Evolutionary conservation across 305 asterid genomes (phyloP).

Genomic region (Stenogyne calaminthoides): DNA sequence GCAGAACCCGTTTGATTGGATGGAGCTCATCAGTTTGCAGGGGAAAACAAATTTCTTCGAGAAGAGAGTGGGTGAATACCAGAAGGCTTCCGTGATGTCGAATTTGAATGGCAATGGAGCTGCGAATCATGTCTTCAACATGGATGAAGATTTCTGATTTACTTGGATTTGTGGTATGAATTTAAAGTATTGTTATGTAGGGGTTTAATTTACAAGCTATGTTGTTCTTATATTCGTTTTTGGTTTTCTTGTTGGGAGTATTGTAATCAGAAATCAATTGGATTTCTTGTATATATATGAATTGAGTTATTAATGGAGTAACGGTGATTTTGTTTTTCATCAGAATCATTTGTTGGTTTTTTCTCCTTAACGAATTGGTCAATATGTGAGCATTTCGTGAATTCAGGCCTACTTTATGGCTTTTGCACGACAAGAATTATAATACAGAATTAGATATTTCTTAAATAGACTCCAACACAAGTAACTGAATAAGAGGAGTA

Average conservation of each 20-base stretch:
- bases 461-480: no score
- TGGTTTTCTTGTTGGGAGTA: background rate
- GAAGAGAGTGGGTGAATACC: constrained; percentile 83
- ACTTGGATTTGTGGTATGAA: background rate
- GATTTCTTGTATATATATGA: background rate
- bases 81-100: constrained; percentile 69
- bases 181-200: background rate
- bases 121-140: constrained; percentile 40
- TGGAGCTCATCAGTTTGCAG: constrained; percentile 86
- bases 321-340: background rate
- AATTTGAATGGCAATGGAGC: constrained; percentile 57
- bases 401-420: no score
- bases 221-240: background rate
- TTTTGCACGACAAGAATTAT: no score
- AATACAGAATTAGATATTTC: no score
- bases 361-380: no score
- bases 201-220: background rate
- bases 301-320: background rate
- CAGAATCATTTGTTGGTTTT: background rate
- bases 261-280: background rate
- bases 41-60: constrained; percentile 91
- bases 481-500: no score
- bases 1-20: constrained; percentile 86
- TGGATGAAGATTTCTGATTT: constrained; percentile 56
- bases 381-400: no score